Evolutionary conservation across 495 filamentous ascomycete species (phyloP), one percentile per base, ranked within the genome.

Genomic region (Xylaria nigripes): DNA sequence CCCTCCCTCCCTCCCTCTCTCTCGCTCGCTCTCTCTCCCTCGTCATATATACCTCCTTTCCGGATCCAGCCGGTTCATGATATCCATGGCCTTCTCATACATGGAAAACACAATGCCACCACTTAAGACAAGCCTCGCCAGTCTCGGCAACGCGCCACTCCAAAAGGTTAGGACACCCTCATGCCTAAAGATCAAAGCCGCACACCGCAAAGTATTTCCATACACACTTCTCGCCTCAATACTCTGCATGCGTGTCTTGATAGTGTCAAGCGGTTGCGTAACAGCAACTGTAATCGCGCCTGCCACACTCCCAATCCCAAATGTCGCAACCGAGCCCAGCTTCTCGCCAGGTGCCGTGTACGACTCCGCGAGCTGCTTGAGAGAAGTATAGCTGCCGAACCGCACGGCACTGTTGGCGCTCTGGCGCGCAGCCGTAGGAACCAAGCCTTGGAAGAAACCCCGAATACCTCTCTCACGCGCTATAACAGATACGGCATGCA

Each of bases 161-260:
- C 93, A 98, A 56, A 98, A 87, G 9, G 90, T 94, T 38, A 90
- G 66, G 21, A 96, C 32, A 6, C 93, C 92, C 70, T 98, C 93
- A 50, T 96, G 86, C 68, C 81, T 88, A 63, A 90, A 85, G 58
- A 98, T 93, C 51, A 84, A 74, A 16, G 80, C 77, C 2, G 86
- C 93, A 68, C 93, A 98, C 32, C 83, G 77, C 61, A 96, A 83
- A 59, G 85, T 93, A 68, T 97, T 96, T 62, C 83, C 88, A 62
- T 98, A 98, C 56, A 87, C 70, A 43, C 73, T 77, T 49, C 81
- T 81, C 7, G 93, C 90, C 66, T 96, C 91, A 41, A 96, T 86
- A 24, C 87, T 93, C 82, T 98, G 93, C 94, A 98, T 98, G 54
- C 90, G 81, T 53, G 93, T 98, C 76, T 98, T 98, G 51, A 98